Conservation (phyloP, 106 monocot genomes). For the Cymbidium sinense region DNA sequence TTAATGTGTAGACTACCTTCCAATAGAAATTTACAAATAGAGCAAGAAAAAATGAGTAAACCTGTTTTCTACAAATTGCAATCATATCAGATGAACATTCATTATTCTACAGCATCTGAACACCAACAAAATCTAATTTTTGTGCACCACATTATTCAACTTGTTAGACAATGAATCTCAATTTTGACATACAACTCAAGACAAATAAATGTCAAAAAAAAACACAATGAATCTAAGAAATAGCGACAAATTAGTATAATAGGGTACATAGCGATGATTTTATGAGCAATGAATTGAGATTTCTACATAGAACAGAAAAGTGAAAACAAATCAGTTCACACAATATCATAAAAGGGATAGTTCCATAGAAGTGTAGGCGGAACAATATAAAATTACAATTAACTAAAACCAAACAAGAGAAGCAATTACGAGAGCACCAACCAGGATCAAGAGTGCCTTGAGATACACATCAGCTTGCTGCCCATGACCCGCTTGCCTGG, state of each 20-base stretch:
- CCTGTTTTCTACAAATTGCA: background rate
- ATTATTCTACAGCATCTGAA: background rate
- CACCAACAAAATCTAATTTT: background rate
- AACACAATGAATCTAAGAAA: background rate
- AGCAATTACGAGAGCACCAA: conserved; percentile 37
- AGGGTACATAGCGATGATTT: background rate
- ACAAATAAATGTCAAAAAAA: background rate
- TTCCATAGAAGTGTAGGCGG: background rate
- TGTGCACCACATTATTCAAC: background rate
- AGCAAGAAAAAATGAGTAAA: too few species aligned
- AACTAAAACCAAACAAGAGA: conserved; percentile 22
- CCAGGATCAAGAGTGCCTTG: conserved; percentile 31
- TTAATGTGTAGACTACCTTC: too few species aligned
- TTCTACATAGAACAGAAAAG: background rate
- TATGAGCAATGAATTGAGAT: background rate
- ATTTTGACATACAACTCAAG: background rate
- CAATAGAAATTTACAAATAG: too few species aligned
- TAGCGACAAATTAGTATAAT: background rate
- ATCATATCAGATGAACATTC: background rate
- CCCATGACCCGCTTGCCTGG: conserved; percentile 14
- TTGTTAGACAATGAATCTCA: background rate
- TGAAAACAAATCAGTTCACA: background rate
- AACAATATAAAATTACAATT: background rate
- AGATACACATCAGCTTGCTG: conserved; percentile 35
- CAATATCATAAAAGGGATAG: background rate